These are phyloP conservation scores for Ogataea populi-albae DNA, from an alignment of 805 yeast genomes.

Conservation along the genomic window DNA sequence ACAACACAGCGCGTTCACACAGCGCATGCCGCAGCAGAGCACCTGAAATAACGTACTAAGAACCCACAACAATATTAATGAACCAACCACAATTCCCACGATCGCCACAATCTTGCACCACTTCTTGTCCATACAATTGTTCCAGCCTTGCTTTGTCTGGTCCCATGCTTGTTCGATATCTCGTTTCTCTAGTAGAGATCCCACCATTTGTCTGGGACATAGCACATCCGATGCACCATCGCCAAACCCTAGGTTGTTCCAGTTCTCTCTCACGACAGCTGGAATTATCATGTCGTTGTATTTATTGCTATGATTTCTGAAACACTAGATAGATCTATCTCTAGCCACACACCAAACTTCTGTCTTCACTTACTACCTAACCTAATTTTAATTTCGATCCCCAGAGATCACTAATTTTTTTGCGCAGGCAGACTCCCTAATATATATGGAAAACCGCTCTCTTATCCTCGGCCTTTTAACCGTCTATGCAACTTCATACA, in stretches of 20 bases:
- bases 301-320: no score
- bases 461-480: no score
- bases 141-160: conserved; percentile 44
- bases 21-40: conserved; percentile 52
- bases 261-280: conserved; percentile 18
- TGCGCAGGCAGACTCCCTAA: no score
- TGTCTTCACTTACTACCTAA: no score
- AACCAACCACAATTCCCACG: conserved; percentile 63
- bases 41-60: conserved; percentile 54
- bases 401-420: no score
- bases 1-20: conserved; percentile 51
- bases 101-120: conserved; percentile 76
- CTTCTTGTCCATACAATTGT: conserved; percentile 74
- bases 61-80: conserved; percentile 53
- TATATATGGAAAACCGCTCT: no score
- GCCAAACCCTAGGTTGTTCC: conserved; percentile 5
- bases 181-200: conserved; percentile 15
- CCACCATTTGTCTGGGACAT: conserved; percentile 23
- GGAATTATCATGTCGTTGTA: conserved; percentile 23
- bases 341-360: no score
- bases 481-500: no score
- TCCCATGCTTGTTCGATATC: conserved; percentile 6
- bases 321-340: no score
- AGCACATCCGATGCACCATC: conserved; percentile 10
- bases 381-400: no score